Evolutionary conservation across 2,329 filamentous ascomycete species (phyloP).

Genomic region (Domatiomyces globalis): DNA sequence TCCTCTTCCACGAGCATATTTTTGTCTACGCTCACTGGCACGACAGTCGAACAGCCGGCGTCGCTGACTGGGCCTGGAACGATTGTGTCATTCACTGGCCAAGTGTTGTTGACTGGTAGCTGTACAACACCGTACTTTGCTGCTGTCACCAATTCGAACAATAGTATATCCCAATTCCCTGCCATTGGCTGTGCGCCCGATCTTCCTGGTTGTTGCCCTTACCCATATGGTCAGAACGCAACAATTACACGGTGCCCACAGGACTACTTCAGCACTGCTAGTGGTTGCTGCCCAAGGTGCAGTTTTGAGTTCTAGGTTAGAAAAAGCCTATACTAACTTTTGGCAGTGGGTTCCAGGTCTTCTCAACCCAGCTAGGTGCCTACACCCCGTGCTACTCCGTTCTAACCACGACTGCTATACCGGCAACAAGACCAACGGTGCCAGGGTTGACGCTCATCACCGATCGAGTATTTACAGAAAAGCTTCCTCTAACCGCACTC

Average conservation of each 20-base stretch:
- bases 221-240: slow-evolving; percentile 8
- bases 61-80: slow-evolving; percentile 5
- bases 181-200: slow-evolving; percentile 16
- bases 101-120: slow-evolving; percentile 17
- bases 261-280: slow-evolving; percentile 17
- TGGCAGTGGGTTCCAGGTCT: slow-evolving; percentile 17
- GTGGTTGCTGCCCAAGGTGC: slow-evolving; percentile 18
- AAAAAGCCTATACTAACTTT: slow-evolving; percentile 5
- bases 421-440: slow-evolving; percentile 3
- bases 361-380: slow-evolving; percentile 14
- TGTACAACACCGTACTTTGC: slow-evolving; percentile 18
- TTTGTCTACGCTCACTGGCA: slow-evolving; percentile 11
- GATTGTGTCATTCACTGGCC: slow-evolving; percentile 12
- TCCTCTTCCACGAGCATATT: slow-evolving; percentile 6
- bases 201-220: slow-evolving; percentile 16
- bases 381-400: slow-evolving; percentile 18
- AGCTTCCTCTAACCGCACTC: slow-evolving; percentile 9
- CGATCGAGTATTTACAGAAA: slow-evolving; percentile 16
- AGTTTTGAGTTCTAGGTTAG: neutral
- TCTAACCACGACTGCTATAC: slow-evolving; percentile 10
- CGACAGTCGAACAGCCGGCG: slow-evolving; percentile 6
- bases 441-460: slow-evolving; percentile 15
- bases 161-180: slow-evolving; percentile 12
- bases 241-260: slow-evolving; percentile 15
- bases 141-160: slow-evolving; percentile 7